Evolutionary conservation across 768 basidiomycete species (phyloP), one percentile per base, ranked within the genome.

Genomic region (Tulasnella sp.): DNA sequence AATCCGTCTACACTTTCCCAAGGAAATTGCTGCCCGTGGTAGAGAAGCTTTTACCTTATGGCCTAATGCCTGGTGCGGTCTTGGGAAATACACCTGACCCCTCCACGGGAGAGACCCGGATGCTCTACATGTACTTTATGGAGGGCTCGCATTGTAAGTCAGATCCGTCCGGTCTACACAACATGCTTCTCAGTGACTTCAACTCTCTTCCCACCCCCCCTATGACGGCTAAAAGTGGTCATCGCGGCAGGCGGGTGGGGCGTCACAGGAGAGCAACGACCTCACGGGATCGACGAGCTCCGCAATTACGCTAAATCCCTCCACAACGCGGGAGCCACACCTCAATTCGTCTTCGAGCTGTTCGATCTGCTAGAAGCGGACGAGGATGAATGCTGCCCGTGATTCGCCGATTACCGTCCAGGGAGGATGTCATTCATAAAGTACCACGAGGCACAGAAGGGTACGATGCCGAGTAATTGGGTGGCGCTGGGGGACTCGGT

Each of bases 341-440:
- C 57, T 4, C 19, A 50, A 24, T 59, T 44, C 45, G 15, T 31
- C 1, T 59, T 21, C 45, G 22, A n/a, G 12, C 30, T 59, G 17
- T 30, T 59, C 34, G 57, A 59, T 42, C 12, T 59, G 9, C 25
- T 59, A 12, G 57, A 59, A 24, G 57, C 48, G 25, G 45, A 59
- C 29, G 29, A 34, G 17, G 57, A 29, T 1, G 57, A 59, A 42
- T 49, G 46, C 34, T n/a, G 10, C 7, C 57, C 57, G 9, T 49
- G 31, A 15, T 34, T 38, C 17, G 25, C 30, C 24, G 57, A 59
- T 12, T 44, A 30, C 9, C 30, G 21, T 21, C 30, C 42, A 10
- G 57, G 57, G 3, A 27, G 25, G 12, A 29, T 59, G 49, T 38
- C 31, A 19, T 59, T 44, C 45, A 31, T 59, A 3, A 10, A 31